Conservation (phyloP, 345 rosid species). For the Hirschfeldia incana region DNA sequence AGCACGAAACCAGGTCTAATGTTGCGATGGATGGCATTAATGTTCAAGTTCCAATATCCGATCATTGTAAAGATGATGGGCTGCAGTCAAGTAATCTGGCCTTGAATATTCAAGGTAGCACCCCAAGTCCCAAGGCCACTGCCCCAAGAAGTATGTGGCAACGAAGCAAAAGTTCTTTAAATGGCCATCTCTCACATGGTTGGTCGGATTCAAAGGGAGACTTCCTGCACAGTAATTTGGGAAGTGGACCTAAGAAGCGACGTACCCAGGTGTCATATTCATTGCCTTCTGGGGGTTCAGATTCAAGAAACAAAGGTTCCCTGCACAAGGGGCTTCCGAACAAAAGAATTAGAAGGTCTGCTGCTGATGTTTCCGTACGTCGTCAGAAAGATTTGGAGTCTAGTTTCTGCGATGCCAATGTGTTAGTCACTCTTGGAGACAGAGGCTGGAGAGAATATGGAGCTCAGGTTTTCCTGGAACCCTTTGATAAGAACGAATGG, state of each 20-base stretch:
- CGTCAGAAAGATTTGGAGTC: constrained; percentile 63
- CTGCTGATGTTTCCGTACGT: constrained; percentile 51
- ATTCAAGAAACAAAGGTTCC: constrained; percentile 55
- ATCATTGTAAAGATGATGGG: constrained; percentile 42
- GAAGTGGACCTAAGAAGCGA: constrained; percentile 84
- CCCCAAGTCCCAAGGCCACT: constrained; percentile 78
- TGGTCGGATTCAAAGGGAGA: constrained; percentile 77
- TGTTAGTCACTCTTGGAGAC: constrained; percentile 68
- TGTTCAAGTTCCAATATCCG: constrained; percentile 59
- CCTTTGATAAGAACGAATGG: constrained; percentile 87
- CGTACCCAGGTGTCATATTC: constrained; percentile 89
- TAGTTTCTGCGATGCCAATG: constrained; percentile 73
- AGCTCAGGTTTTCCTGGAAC: constrained; percentile 70
- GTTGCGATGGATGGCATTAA: constrained; percentile 45
- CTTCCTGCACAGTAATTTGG: constrained; percentile 56
- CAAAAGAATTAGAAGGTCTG: constrained; percentile 79
- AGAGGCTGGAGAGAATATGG: constrained; percentile 94
- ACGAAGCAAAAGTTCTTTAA: constrained; percentile 61
- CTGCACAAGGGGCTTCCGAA: constrained; percentile 60
- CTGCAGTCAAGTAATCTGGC: constrained; percentile 54
- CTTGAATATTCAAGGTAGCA: constrained; percentile 59
- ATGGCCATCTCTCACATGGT: constrained; percentile 56
- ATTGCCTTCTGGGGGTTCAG: constrained; percentile 69
- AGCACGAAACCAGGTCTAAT: constrained; percentile 39
- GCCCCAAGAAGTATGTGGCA: constrained; percentile 86